Percentiles rank a stretch among this genome's conserved stretches.
phyloP scores from a whole-genome alignment of 345 rosid species.

The Trapa bicornis region DNA sequence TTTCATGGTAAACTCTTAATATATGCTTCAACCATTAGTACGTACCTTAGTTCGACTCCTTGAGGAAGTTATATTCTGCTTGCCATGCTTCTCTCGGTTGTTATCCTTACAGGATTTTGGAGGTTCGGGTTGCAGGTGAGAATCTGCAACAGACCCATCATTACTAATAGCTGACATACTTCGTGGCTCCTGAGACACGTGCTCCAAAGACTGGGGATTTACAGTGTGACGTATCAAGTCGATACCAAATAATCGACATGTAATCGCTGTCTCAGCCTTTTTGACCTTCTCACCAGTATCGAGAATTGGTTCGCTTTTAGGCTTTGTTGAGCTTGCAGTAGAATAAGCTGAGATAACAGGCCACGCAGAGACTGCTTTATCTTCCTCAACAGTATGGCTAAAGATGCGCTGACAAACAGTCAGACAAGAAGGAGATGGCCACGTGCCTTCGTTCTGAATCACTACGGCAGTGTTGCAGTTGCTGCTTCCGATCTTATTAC shows the following conservation, averaged over 20 bases:
- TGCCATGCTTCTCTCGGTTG: slow-evolving; percentile 44
- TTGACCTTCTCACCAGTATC: slow-evolving; percentile 29
- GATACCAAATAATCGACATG: slow-evolving; percentile 64
- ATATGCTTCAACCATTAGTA: not conserved
- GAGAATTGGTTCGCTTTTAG: slow-evolving; percentile 24
- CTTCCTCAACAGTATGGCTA: slow-evolving; percentile 37
- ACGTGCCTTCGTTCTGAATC: slow-evolving; percentile 30
- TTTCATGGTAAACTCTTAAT: not conserved
- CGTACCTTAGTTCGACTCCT: slow-evolving; percentile 68
- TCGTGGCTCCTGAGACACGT: slow-evolving; percentile 19
- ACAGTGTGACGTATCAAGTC: slow-evolving; percentile 37
- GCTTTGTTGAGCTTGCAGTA: slow-evolving; percentile 24
- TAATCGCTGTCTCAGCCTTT: slow-evolving; percentile 32
- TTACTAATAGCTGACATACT: slow-evolving; percentile 16
- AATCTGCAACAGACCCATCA: slow-evolving; percentile 27
- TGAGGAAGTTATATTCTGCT: slow-evolving; percentile 31
- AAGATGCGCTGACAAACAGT: slow-evolving; percentile 30
- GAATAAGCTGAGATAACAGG: slow-evolving; percentile 33
- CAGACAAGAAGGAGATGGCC: slow-evolving; percentile 34
- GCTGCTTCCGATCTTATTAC: not conserved
- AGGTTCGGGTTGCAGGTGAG: slow-evolving; percentile 39
- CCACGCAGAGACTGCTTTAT: slow-evolving; percentile 37
- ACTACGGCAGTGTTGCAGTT: slow-evolving; percentile 20
- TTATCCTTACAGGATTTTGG: slow-evolving; percentile 39
- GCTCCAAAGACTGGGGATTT: slow-evolving; percentile 21